These are phyloP conservation scores for Hansenula sp. DNA, from an alignment of 1,139 yeast species.

Conservation along the genomic window DNA sequence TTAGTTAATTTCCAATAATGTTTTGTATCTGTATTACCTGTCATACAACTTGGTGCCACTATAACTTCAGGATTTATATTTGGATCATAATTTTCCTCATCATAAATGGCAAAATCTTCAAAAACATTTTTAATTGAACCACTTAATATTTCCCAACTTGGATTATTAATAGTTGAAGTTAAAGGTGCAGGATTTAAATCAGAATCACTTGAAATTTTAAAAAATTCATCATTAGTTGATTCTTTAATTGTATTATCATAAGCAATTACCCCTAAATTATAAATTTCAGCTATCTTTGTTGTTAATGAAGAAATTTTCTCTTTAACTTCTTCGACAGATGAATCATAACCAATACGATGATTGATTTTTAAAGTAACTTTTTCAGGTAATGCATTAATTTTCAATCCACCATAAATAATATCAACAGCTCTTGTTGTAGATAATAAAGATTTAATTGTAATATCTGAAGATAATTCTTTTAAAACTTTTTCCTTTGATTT, in stretches of 20 bases:
- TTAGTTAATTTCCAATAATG: constrained; percentile 54
- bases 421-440: constrained; percentile 62
- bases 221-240: constrained; percentile 35
- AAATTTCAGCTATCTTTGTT: constrained; percentile 37
- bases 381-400: constrained; percentile 69
- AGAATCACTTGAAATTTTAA: constrained; percentile 26
- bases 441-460: too few relatives aligned
- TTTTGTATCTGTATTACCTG: constrained; percentile 60
- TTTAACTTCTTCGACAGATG: constrained; percentile 38
- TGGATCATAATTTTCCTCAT: too few relatives aligned
- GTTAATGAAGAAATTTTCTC: constrained; percentile 36
- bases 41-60: constrained; percentile 46
- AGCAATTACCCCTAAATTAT: constrained; percentile 41
- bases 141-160: constrained; percentile 47
- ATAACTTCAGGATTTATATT: constrained; percentile 8
- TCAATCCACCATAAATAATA: constrained; percentile 55
- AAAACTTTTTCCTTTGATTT: too few relatives aligned
- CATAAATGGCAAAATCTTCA: constrained; percentile 42
- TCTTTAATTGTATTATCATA: constrained; percentile 27
- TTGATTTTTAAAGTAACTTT: constrained; percentile 48
- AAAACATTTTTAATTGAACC: constrained; percentile 54
- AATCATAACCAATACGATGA: constrained; percentile 51
- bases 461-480: too few relatives aligned
- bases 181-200: constrained; percentile 55
- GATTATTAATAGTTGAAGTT: constrained; percentile 46